Conservation (phyloP, 129 eudicot genomes). For the Kitagawia praeruptora region DNA sequence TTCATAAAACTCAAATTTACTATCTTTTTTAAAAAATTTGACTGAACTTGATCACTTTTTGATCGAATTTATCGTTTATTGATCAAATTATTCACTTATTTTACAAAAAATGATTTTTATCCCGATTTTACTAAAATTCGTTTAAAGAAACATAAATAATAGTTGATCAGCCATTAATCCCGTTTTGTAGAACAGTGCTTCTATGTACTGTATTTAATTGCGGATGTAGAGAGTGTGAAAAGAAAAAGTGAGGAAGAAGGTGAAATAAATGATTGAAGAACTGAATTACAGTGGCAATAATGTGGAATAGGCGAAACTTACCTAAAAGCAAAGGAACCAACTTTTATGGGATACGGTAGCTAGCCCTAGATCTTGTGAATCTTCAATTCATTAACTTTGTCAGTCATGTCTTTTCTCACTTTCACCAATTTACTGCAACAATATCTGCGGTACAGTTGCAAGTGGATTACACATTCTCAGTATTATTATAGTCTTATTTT, state of each 20-base stretch:
- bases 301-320: not conserved
- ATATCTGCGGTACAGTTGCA: not conserved
- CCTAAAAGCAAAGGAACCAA: not conserved
- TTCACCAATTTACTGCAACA: not conserved
- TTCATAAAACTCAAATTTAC: no score
- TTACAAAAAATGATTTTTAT: no score
- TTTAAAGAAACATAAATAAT: no score
- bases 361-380: constrained; percentile 2
- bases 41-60: no score
- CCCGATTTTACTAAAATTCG: no score
- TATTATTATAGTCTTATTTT: no score
- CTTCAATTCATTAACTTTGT: not conserved
- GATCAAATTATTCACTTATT: no score
- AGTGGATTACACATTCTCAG: not conserved
- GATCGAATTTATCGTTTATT: no score
- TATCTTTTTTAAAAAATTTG: no score
- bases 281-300: not conserved
- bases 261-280: not conserved
- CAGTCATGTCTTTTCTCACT: constrained; percentile 4
- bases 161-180: no score
- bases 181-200: no score
- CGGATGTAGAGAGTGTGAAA: not conserved
- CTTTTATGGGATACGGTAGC: not conserved
- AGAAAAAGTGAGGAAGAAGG: not conserved
- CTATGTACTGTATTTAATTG: no score